Percentiles rank a stretch among this genome's conserved stretches.
Evolutionary conservation across 1,284 basidiomycete genomes (phyloP).

Genomic region (Ustilago trichophora): DNA sequence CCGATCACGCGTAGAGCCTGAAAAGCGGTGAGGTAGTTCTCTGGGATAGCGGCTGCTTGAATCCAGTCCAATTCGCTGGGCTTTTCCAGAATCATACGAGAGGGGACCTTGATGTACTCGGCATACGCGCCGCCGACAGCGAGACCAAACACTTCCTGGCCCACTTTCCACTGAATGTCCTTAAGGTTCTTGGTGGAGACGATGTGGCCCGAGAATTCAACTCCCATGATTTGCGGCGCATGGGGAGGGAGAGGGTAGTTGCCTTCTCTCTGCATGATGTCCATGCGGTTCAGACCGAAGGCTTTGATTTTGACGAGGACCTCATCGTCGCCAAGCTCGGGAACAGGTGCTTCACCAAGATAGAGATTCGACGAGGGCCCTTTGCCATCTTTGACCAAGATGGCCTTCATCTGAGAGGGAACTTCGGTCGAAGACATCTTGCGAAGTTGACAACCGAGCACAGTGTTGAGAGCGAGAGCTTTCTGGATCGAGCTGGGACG

Average conservation of each 20-base stretch:
- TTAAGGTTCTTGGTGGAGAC: slow-evolving; percentile 69
- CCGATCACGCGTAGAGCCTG: slow-evolving; percentile 56
- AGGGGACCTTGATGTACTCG: slow-evolving; percentile 79
- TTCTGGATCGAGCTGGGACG: too few relatives aligned
- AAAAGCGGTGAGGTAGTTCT: slow-evolving; percentile 62
- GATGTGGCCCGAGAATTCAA: slow-evolving; percentile 78
- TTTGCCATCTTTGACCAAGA: slow-evolving; percentile 81
- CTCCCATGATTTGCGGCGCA: slow-evolving; percentile 81
- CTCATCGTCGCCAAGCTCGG: slow-evolving; percentile 71
- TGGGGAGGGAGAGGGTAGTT: slow-evolving; percentile 77
- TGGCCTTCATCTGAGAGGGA: slow-evolving; percentile 76
- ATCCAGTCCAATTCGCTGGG: slow-evolving; percentile 79
- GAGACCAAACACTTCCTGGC: slow-evolving; percentile 88
- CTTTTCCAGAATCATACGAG: slow-evolving; percentile 79
- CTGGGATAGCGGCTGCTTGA: slow-evolving; percentile 71
- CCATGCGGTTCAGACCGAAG: slow-evolving; percentile 65
- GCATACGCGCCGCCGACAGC: slow-evolving; percentile 81
- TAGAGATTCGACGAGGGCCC: slow-evolving; percentile 82
- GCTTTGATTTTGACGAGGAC: slow-evolving; percentile 73
- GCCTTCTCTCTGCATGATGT: slow-evolving; percentile 64
- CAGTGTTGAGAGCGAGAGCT: too few relatives aligned
- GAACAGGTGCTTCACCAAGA: slow-evolving; percentile 75
- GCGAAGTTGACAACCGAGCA: slow-evolving; percentile 5
- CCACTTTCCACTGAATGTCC: slow-evolving; percentile 70
- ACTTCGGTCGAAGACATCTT: slow-evolving; percentile 26